Conservation (phyloP, 2,329 filamentous ascomycete genomes). For the Alternaria burnsii region DNA sequence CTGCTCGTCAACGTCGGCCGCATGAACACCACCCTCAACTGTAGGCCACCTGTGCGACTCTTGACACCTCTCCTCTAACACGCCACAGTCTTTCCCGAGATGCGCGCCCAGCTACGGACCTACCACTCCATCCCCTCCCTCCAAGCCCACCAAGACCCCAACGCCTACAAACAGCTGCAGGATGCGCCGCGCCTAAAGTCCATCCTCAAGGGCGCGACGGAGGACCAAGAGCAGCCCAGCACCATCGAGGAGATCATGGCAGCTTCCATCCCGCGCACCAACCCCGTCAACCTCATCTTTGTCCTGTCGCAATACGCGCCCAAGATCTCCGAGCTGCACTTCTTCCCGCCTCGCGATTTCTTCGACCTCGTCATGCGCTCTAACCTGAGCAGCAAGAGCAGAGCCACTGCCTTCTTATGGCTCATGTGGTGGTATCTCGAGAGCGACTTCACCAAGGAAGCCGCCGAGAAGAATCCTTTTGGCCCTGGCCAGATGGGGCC, state of each 20-base stretch:
- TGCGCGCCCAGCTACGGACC: constrained; percentile 95
- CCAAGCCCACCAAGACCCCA: constrained; percentile 92
- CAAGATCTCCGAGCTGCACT: constrained; percentile 92
- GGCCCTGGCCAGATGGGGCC: constrained; percentile 62
- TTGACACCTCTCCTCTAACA: constrained; percentile 2
- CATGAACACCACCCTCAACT: constrained; percentile 99
- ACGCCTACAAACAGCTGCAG: constrained; percentile 97
- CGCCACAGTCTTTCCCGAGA: constrained; percentile 89
- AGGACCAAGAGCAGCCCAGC: constrained; percentile 85
- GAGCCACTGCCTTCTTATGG: constrained; percentile 92
- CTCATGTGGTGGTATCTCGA: constrained; percentile 99
- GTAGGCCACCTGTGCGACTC: constrained; percentile 60
- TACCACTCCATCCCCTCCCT: constrained; percentile 98
- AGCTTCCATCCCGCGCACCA: constrained; percentile 77
- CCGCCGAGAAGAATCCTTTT: constrained; percentile 89
- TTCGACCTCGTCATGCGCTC: constrained; percentile 96
- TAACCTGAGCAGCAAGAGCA: constrained; percentile 79
- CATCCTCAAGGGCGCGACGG: constrained; percentile 94
- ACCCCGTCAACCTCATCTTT: constrained; percentile 97
- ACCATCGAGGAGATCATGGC: constrained; percentile 84
- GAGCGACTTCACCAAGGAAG: constrained; percentile 89
- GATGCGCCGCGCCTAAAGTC: constrained; percentile 96
- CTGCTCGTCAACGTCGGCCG: constrained; percentile 94
- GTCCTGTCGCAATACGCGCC: constrained; percentile 88
- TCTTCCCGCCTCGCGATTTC: constrained; percentile 85